Evolutionary conservation across 306 rosid species (phyloP), one percentile per base, ranked within the genome.

Genomic region (Boehmeria nivea): DNA sequence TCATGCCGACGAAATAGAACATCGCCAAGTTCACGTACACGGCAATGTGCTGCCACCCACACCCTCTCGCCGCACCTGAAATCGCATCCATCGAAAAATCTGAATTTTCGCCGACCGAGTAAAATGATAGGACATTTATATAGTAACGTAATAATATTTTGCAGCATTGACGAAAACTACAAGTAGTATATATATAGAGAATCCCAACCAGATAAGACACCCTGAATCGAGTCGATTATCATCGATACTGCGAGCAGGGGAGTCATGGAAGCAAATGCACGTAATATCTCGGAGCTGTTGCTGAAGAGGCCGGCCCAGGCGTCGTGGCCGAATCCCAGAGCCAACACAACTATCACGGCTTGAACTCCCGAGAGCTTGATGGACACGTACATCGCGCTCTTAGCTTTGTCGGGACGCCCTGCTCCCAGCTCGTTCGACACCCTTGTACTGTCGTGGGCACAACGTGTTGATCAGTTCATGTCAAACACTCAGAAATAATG

Each of bases 341-440:
- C 78, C 57, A 80, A 37, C 45, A 78, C 81, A 48, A 76, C 71
- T 24, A 63, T 18, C 1, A 80, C 23, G 13, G 83, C 74, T 10
- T 85, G 88, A 16, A 86, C 33, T 60, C 76, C 38, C 20, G 94
- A 80, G 57, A 86, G 94, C 78, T 72, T 80, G 52, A 86, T 73
- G 60, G 78, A 18, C 14, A 90, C 88, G 19, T 22, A 39, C 95
- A 82, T 86, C 22, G 97, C 95, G n/a, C 64, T 65, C 68, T 75
- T 90, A 14, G 94, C 97, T 68, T 43, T 21, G 23, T 64, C 69
- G 0, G 86, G 80, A 15, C 72, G 44, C 67, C 81, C 84, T 44
- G 86, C 95, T 46, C 97, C 97, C 65, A 90, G 57, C 74, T 90
- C 95, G 64, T 82, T 86, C 28, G 97, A 84, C 33, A 86, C 87